Base-by-base conservation (phyloP, 2,329 filamentous ascomycete genomes). In the Colletotrichum limetticola region DNA sequence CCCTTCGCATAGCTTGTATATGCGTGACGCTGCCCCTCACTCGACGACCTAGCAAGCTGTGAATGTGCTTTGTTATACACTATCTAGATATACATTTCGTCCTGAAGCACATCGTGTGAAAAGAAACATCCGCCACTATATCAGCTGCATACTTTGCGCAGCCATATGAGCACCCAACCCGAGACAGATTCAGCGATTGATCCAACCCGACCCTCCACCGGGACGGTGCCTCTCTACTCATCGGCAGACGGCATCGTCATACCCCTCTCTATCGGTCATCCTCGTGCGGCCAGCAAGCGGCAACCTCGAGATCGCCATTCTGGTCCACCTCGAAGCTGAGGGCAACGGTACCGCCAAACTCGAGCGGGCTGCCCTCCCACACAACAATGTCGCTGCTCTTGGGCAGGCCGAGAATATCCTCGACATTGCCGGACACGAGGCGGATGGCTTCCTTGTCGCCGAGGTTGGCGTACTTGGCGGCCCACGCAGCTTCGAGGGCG, bases 351-450 rank as follows among this genome's bases (percentile, higher is more conserved):
- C 80, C 84, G 4, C 83, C 82, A 62, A 80, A 83, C 68, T 82
- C 77, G 55, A 86, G 74, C 24, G 85, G 85, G 75, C 81, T 80
- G 5, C 83, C 83, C 74, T 86, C 84, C 77, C 80, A 86, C 19
- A 86, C 72, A 11, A 86, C 85, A 56, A 85, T 76, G 69, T 86
- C 85, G 14, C 75, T 76, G 61, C 77, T 78, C 35, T 72, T 77
- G 56, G 81, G 76, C 28, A 86, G 76, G 2, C 79, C 78, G 22
- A 86, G 76, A 26, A 86, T 85, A 52, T 81, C 77, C 74, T 86
- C 83, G 26, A 86, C 78, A 64, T 86, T 86, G 24, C 74, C 77
- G 6, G 82, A 81, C 1, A 86, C 80, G 19, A 86, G 77, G 28
- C 79, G 75, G 16, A 86, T 76, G 14, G 81, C 80, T 24, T 82